Conservation (phyloP, 768 basidiomycete genomes). For the Cystofilobasidium macerans region DNA sequence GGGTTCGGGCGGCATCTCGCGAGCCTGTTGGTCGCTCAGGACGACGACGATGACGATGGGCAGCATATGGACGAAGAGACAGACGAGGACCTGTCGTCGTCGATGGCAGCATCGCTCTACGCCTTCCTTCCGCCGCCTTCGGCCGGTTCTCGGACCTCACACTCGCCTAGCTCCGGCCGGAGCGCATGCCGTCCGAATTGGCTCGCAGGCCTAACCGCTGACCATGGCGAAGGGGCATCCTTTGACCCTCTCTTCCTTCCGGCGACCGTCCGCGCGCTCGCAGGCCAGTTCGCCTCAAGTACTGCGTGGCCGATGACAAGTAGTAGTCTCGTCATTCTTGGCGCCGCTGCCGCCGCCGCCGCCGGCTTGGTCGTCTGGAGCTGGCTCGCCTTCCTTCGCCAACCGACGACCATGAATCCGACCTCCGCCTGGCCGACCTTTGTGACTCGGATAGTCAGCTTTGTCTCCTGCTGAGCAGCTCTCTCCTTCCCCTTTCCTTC, state of each 20-base stretch:
- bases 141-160: neutral
- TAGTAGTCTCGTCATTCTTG: neutral
- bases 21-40: neutral
- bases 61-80: too few relatives aligned
- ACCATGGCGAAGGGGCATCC: neutral
- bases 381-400: neutral
- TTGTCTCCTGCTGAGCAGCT: too few relatives aligned
- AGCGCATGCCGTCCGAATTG: too few relatives aligned
- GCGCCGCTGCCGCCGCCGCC: neutral
- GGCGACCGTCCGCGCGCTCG: neutral
- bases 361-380: neutral
- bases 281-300: neutral
- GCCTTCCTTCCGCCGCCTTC: neutral
- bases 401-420: too few relatives aligned
- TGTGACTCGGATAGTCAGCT: too few relatives aligned
- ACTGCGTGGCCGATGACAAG: neutral
- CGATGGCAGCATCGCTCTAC: neutral
- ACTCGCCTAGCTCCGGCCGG: too few relatives aligned
- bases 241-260: conserved; percentile 5
- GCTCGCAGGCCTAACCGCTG: too few relatives aligned
- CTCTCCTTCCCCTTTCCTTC: too few relatives aligned
- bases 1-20: neutral
- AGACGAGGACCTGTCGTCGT: neutral
- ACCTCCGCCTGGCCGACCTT: too few relatives aligned
- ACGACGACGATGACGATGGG: neutral